Evolutionary conservation across 768 basidiomycete species (phyloP), one percentile per base, ranked within the genome.

Genomic region (Megacollybia marginata): DNA sequence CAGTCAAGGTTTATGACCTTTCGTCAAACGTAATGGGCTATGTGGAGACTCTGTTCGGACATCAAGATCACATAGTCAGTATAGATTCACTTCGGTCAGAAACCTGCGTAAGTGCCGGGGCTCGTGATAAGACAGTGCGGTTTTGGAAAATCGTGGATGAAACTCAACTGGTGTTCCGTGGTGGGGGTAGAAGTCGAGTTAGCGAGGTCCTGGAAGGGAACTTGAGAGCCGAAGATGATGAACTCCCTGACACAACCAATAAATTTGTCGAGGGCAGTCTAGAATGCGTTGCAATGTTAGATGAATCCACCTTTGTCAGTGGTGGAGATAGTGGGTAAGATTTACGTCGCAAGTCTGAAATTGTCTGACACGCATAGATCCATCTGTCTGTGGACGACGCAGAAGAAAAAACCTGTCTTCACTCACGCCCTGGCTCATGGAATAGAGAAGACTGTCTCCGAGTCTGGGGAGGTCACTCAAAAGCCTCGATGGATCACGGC

Each of bases 91-190:
- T 98, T 13, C 82, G 88, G 33, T 80, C 80, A 7, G 92, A 97
- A 57, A 82, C 83, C 1, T 88, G 87, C 13, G 80, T 97, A 16
- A 93, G 85, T 33, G 87, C 86, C 5, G 96, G 95, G 16, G 89
- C 83, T 1, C 74, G 92, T 33, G 96, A 99, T 71, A 86, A 91
- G 62, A 96, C 93, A 0, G 79, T 85, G 52, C 77, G 96, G 33
- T 98, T 81, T 68, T 99, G 95, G 95, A 97, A 97, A 69, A 87
- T 98, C 47, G 81, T 83, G 34, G 95, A 99, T 48, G 93, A 97
- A 66, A 90, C 79, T 11, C 95, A 98, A 61, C 74, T 99, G 20
- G 93, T 99, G 7, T 97, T 98, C 61, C 80, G 96, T 34, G 96
- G 95, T 20, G 96, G 96, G n/a, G 92, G 88, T 5, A 76, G 80